Evolutionary conservation across 805 yeast genomes (phyloP).

Genomic region (Barnettozyma salicaria): DNA sequence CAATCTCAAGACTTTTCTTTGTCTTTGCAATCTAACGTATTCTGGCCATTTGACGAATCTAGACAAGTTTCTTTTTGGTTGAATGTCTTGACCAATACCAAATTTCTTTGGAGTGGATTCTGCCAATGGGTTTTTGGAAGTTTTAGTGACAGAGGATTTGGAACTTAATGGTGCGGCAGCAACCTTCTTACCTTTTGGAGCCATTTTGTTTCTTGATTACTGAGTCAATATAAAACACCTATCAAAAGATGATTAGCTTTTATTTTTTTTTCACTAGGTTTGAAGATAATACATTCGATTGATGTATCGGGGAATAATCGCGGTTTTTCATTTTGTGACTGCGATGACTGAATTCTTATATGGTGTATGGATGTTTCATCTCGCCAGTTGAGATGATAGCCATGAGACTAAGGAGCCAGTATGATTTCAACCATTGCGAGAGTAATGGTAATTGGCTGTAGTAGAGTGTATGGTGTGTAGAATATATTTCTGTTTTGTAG

Average conservation of each 20-base stretch:
- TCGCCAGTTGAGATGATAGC: too few species aligned
- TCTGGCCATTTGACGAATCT: conserved; percentile 99
- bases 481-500: too few species aligned
- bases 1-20: conserved; percentile 89
- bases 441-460: too few species aligned
- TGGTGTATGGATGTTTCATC: conserved; percentile 3
- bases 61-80: conserved; percentile 92
- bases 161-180: conserved; percentile 98
- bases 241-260: neutral
- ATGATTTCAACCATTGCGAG: too few species aligned
- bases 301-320: conserved; percentile 1
- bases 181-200: conserved; percentile 60
- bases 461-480: too few species aligned
- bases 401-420: too few species aligned
- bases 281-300: neutral
- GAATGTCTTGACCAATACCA: conserved; percentile 95
- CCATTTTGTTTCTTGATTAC: conserved; percentile 6
- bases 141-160: conserved; percentile 49
- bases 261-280: conserved; percentile 4
- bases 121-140: conserved; percentile 76
- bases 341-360: neutral
- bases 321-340: conserved; percentile 6
- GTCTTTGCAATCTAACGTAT: conserved; percentile 97
- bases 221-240: neutral
- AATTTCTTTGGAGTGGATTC: conserved; percentile 88